Evolutionary conservation across 768 basidiomycete species (phyloP), one percentile per base, ranked within the genome.

Genomic region (Podaxis sp.): DNA sequence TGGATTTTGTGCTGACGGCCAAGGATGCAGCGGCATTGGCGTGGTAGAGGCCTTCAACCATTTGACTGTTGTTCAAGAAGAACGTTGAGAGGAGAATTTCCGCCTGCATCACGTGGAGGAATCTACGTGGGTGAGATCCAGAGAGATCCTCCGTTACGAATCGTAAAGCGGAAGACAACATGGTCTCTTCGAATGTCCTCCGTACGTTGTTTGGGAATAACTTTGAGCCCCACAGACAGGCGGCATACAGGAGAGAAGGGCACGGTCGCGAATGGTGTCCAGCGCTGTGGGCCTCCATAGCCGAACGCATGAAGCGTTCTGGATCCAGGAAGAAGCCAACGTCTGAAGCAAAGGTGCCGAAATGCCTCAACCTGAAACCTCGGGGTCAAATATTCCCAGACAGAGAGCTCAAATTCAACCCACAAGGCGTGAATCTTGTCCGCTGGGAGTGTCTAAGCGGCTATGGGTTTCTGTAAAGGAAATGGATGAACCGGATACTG

Each of bases 81-180:
- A 83, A 86, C 56, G 76, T 76, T 0, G 83, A 77, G 27, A 89
- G 73, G 13, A 89, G 74, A 0, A 88, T 72, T 54, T 86, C 81
- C 0, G 80, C 74, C 63, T 85, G 83, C 17, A 85, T 73, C 22
- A 75, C 70, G 22, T 82, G 75, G 25, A 83, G 65, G 13, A 79
- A 74, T 55, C 64, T 68, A 8, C 73, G 71, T 25, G 77, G 76
- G 22, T 82, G 82, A 15, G 75, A 75, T 17, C 74, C 72, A 12
- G 77, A 71, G 6, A 81, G 68, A 50, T 73, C 74, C 22, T 71
- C 70, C 17, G 79, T 71, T 0, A 80, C 72, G 36, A 75, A 72
- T 12, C 77, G 71, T 27, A 81, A 70, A 0, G 80, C 74, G 52
- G 73, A 75, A 4, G 72, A 65, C 15, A 85, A 75, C 55, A 85